A percentile compares a stretch with the other conserved stretches of the same genome.
Evolutionary conservation across 2,329 filamentous ascomycete species (phyloP).

Genomic region (Fusarium azukiicola): DNA sequence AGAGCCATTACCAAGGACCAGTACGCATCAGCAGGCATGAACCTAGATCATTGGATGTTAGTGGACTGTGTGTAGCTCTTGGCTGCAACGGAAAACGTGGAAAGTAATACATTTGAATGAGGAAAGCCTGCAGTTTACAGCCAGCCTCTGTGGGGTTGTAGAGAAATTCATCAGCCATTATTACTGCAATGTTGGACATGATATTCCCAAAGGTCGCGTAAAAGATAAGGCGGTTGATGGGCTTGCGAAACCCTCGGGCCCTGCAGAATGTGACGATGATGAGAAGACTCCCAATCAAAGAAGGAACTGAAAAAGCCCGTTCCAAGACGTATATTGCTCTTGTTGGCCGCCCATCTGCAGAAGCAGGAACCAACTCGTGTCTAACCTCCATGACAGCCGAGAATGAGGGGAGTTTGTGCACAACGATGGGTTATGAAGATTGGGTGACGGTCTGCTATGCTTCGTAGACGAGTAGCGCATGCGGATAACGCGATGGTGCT

Average conservation of each 20-base stretch:
- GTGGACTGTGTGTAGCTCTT: too few relatives aligned
- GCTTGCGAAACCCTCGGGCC: slow-evolving; percentile 85
- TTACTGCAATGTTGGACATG: slow-evolving; percentile 84
- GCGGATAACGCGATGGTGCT: too few relatives aligned
- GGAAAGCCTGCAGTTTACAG: not conserved
- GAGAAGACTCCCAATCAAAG: slow-evolving; percentile 64
- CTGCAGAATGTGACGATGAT: slow-evolving; percentile 84
- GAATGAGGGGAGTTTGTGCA: too few relatives aligned
- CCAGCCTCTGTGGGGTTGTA: not conserved
- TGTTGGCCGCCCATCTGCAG: too few relatives aligned
- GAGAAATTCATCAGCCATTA: slow-evolving; percentile 81
- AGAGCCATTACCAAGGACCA: slow-evolving; percentile 90
- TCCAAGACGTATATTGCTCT: not conserved
- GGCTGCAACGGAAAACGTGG: too few relatives aligned
- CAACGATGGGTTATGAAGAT: too few relatives aligned
- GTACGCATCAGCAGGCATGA: slow-evolving; percentile 75
- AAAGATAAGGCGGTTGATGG: slow-evolving; percentile 90
- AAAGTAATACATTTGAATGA: not conserved
- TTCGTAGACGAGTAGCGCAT: too few relatives aligned
- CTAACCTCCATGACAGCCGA: too few relatives aligned
- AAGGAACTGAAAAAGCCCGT: not conserved
- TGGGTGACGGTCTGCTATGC: too few relatives aligned
- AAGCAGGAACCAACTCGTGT: too few relatives aligned
- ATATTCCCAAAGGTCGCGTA: slow-evolving; percentile 90
- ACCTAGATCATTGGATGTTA: not conserved